A percentile compares a stretch with the other conserved stretches of the same genome.
These are phyloP conservation scores for Mortierella antarctica DNA, from an alignment of 192 early-diverging fungal species.

Conservation along the genomic window DNA sequence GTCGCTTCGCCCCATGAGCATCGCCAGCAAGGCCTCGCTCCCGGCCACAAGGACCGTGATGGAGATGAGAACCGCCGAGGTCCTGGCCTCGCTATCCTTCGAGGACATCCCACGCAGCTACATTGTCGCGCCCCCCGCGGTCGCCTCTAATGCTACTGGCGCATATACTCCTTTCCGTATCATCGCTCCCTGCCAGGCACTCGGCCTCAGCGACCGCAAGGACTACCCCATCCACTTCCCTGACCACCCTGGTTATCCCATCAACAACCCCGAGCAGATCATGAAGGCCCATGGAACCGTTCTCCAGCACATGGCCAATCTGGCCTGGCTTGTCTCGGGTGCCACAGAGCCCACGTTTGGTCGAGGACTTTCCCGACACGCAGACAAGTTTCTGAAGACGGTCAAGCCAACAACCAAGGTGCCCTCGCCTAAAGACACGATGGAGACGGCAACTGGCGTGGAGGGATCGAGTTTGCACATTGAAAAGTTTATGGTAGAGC, in stretches of 20 bases:
- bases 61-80: conserved; percentile 34
- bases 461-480: conserved; percentile 27
- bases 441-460: conserved; percentile 18
- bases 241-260: conserved; percentile 23
- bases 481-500: conserved; percentile 34
- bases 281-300: conserved; percentile 37
- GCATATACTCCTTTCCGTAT: conserved; percentile 33
- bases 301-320: conserved; percentile 38
- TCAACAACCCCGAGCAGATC: conserved; percentile 29
- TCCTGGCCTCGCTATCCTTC: conserved; percentile 15
- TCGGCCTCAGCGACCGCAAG: conserved; percentile 17
- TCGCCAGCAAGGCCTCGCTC: conserved; percentile 1
- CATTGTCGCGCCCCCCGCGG: conserved; percentile 21
- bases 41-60: conserved; percentile 3
- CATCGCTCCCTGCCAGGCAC: conserved; percentile 33
- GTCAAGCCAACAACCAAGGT: conserved; percentile 23
- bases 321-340: conserved; percentile 24
- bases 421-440: conserved; percentile 4
- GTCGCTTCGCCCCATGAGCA: conserved; percentile 6
- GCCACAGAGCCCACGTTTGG: conserved; percentile 11
- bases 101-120: conserved; percentile 42
- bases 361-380: conserved; percentile 17
- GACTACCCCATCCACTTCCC: conserved; percentile 34
- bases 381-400: conserved; percentile 31
- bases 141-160: conserved; percentile 2